Evolutionary conservation across 257 asterid genomes (phyloP).

Genomic region (Solanum etuberosum): DNA sequence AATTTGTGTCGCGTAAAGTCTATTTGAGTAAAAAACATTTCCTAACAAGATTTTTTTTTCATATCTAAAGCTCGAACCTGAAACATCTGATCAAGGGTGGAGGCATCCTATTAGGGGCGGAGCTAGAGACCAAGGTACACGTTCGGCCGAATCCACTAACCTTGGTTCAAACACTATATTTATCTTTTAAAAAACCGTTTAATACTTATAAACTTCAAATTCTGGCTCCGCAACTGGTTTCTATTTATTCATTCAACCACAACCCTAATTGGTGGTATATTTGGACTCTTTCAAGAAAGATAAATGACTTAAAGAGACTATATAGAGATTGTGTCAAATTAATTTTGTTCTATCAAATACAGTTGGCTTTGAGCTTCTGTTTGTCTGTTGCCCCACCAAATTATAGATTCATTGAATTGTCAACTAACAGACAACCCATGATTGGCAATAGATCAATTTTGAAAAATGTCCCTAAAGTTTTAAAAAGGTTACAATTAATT

Average conservation of each 20-base stretch:
- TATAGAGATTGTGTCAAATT: neutral
- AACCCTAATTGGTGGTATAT: neutral
- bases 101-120: no score
- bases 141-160: neutral
- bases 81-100: neutral
- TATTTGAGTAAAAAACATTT: neutral
- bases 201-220: neutral
- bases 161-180: neutral
- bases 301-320: conserved; percentile 4
- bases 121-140: neutral
- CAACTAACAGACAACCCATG: conserved; percentile 49
- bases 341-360: conserved; percentile 12
- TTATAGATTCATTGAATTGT: conserved; percentile 27
- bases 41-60: neutral
- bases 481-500: neutral
- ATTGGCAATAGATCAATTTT: conserved; percentile 13
- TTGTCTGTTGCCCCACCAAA: conserved; percentile 63
- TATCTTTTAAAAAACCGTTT: neutral
- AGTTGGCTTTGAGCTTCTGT: conserved; percentile 49
- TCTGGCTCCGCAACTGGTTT: fast-evolving
- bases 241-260: neutral
- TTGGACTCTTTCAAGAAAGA: conserved; percentile 6
- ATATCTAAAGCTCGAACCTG: neutral
- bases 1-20: neutral
- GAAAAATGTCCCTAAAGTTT: neutral